phyloP scores from a whole-genome alignment of 2,329 filamentous ascomycete genomes.

The Xylaria sp. region DNA sequence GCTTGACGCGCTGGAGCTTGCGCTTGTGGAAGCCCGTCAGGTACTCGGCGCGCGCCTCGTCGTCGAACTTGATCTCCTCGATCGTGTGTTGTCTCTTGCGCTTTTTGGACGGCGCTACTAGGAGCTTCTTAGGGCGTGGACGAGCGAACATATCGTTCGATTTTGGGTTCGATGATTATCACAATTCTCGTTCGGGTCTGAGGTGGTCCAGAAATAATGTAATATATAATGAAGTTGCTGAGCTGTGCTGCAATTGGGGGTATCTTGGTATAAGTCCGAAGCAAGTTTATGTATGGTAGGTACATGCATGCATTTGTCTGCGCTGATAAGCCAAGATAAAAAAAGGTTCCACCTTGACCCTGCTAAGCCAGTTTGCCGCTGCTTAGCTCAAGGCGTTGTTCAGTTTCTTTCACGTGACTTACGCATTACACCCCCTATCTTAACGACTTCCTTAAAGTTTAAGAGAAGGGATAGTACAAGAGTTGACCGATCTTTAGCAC shows the following conservation, averaged over 20 bases:
- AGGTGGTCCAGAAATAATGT: background rate
- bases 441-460: too few species aligned
- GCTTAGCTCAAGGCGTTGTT: too few species aligned
- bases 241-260: constrained; percentile 3
- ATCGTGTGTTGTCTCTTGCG: constrained; percentile 69
- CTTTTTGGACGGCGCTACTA: constrained; percentile 72
- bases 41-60: constrained; percentile 82
- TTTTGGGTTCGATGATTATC: constrained; percentile 19
- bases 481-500: too few species aligned
- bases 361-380: constrained; percentile 18
- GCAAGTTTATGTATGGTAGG: background rate
- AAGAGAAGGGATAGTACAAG: too few species aligned
- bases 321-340: constrained; percentile 27
- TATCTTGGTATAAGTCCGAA: background rate
- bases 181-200: background rate
- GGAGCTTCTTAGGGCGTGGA: constrained; percentile 68
- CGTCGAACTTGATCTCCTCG: constrained; percentile 89
- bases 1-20: constrained; percentile 85
- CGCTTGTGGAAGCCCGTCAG: constrained; percentile 97
- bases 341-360: constrained; percentile 18
- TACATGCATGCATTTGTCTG: background rate
- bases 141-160: constrained; percentile 61
- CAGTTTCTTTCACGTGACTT: too few species aligned
- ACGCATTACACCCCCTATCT: too few species aligned
- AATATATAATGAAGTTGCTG: background rate